A percentile compares a stretch with the other conserved stretches of the same genome.
These are phyloP conservation scores for Sporothrix mexicana DNA, from an alignment of 2,329 filamentous ascomycete genomes.

Conservation along the genomic window DNA sequence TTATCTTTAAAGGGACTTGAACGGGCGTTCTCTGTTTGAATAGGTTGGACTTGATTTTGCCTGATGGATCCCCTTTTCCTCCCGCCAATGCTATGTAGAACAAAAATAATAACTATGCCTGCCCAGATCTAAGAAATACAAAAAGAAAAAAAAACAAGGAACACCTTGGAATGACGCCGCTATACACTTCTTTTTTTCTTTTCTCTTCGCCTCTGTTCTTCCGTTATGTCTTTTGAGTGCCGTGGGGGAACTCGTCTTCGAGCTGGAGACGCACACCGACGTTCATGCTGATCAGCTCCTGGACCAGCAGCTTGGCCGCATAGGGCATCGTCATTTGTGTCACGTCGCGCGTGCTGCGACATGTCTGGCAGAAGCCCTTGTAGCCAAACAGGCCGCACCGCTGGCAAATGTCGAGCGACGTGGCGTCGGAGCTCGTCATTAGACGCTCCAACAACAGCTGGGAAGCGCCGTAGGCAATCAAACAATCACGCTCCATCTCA, in stretches of 20 bases:
- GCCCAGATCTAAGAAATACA: conserved; percentile 12
- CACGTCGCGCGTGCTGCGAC: conserved; percentile 81
- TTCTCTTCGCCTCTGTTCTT: neutral
- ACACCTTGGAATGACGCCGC: conserved; percentile 19
- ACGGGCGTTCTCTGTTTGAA: neutral
- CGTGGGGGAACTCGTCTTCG: conserved; percentile 88
- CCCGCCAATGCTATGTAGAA: conserved; percentile 18
- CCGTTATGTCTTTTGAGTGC: conserved; percentile 39
- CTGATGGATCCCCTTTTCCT: neutral
- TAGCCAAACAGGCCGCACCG: conserved; percentile 94
- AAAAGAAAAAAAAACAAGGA: neutral
- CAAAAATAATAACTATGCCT: conserved; percentile 19
- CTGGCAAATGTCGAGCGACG: conserved; percentile 92
- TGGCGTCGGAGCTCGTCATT: conserved; percentile 92
- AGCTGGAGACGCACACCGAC: conserved; percentile 90
- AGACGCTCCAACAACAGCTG: conserved; percentile 90
- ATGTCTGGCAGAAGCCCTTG: conserved; percentile 92
- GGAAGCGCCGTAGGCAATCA: conserved; percentile 95
- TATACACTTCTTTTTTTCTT: neutral
- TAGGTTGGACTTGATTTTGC: neutral
- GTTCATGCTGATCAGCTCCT: conserved; percentile 98
- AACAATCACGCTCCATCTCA: conserved; percentile 98
- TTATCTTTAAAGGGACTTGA: neutral
- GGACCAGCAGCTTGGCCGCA: conserved; percentile 92
- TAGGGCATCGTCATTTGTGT: conserved; percentile 97